Evolutionary conservation across 768 basidiomycete species (phyloP).

Genomic region (Dacryopinax primogenitus): DNA sequence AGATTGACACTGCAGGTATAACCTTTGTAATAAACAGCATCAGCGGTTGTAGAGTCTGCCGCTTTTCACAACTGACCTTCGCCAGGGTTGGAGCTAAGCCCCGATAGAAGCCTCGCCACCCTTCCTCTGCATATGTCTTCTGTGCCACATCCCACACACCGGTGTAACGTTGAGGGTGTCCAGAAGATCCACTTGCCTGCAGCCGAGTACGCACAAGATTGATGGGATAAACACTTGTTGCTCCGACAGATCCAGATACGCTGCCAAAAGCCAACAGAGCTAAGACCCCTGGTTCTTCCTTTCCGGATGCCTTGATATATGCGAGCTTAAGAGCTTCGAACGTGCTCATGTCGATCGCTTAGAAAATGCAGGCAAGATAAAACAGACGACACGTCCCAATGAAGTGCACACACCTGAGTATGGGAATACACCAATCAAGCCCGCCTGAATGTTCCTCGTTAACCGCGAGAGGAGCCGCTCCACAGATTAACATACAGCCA

Average conservation of each 20-base stretch:
- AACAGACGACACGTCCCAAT: conserved; percentile 9
- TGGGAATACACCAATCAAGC: conserved; percentile 91
- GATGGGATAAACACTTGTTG: conserved; percentile 82
- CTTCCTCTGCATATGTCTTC: conserved; percentile 71
- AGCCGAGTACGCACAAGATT: conserved; percentile 87
- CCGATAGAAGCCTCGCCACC: conserved; percentile 89
- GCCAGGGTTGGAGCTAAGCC: conserved; percentile 85
- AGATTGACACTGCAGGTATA: conserved; percentile 91
- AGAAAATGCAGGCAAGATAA: conserved; percentile 33
- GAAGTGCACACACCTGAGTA: conserved; percentile 36
- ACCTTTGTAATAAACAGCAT: conserved; percentile 40
- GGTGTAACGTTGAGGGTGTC: conserved; percentile 81
- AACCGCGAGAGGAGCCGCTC: conserved; percentile 28
- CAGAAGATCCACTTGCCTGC: conserved; percentile 91
- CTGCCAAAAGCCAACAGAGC: conserved; percentile 84
- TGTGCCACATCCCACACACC: conserved; percentile 75
- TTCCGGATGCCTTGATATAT: conserved; percentile 72
- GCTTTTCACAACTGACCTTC: conserved; percentile 42
- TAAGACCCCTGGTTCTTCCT: conserved; percentile 79
- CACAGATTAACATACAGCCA: conserved; percentile 40
- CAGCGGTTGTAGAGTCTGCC: neutral
- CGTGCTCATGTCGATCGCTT: conserved; percentile 95
- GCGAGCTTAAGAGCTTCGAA: conserved; percentile 91
- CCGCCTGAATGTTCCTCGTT: conserved; percentile 45
- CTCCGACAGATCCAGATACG: conserved; percentile 84